Evolutionary conservation across 768 basidiomycete species (phyloP).

Genomic region (Rhodotorula paludigena): DNA sequence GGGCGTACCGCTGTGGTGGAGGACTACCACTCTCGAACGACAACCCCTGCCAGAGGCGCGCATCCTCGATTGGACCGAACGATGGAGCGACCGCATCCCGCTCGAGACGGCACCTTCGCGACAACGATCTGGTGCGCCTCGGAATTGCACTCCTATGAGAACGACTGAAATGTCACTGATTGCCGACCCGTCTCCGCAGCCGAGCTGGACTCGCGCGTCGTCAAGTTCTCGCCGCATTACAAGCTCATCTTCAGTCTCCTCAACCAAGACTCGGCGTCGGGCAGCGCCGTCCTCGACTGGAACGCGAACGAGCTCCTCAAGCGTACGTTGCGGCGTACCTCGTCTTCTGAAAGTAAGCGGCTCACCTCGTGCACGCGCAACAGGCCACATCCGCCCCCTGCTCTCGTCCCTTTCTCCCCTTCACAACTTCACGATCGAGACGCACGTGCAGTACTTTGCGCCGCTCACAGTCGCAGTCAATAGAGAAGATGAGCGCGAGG

Average conservation of each 20-base stretch:
- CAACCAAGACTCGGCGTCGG: constrained; percentile 77
- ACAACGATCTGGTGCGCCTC: too few relatives aligned
- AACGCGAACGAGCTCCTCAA: constrained; percentile 62
- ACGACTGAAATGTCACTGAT: too few relatives aligned
- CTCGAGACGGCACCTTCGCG: not conserved
- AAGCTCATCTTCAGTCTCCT: constrained; percentile 86
- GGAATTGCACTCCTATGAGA: too few relatives aligned
- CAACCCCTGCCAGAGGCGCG: constrained; percentile 63
- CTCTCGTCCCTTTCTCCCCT: constrained; percentile 59
- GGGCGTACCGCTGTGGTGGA: constrained; percentile 88
- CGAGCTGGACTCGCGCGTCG: constrained; percentile 51
- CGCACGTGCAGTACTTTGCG: constrained; percentile 86
- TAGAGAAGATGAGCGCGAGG: constrained; percentile 45
- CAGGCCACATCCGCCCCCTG: constrained; percentile 68
- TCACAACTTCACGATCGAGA: constrained; percentile 90
- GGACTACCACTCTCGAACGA: constrained; percentile 80
- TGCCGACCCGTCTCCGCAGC: too few relatives aligned
- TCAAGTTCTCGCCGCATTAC: constrained; percentile 74
- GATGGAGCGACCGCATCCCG: constrained; percentile 35
- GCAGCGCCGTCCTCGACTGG: constrained; percentile 60
- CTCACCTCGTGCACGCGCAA: not conserved
- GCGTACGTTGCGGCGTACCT: constrained; percentile 58
- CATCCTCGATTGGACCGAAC: constrained; percentile 50
- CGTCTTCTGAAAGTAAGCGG: not conserved
- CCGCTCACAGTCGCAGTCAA: constrained; percentile 74